Evolutionary conservation across 75 land plant genomes (phyloP), one percentile per base, ranked within the genome.

Genomic region (Adiantum capillusveneris): DNA sequence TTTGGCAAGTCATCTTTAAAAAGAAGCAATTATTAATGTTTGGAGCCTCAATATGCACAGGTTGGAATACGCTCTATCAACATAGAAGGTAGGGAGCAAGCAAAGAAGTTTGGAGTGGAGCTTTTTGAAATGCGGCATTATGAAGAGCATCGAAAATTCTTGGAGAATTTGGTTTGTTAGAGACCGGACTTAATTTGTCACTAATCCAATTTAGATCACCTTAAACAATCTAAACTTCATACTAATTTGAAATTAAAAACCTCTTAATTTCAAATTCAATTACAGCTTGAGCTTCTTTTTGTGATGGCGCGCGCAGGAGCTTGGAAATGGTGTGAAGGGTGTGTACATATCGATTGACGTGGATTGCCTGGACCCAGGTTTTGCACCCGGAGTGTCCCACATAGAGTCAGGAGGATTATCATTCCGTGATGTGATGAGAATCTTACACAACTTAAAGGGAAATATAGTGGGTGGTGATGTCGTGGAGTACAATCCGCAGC

Each of bases 371-470:
- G 99, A 95, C 59, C 96, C 99, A 19, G 99, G 97, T 27, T 95
- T 90, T 80, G 96, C 99, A 29, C 96, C 99, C 28, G 99, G 97
- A 0, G 99, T 95, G 6, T 95, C 99, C 7, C 99, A 95, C 57
- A 79, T 90, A 21, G 99, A 95, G 60, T 97, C 99, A 1, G 96
- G 96, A 13, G 99, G 99, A 16, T 88, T 95, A 34, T 80, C 86
- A 2, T 95, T 95, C 57, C 79, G 92, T 11, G 99, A 95, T 63
- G 91, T 95, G 54, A 78, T 90, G 70, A 90, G 90, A 75, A 90
- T 84, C 13, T 64, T 86, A 45, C 88, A 90, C 59, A 95, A 86
- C 63, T 66, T 95, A 37, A 54, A 82, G 71, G 99, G 76, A 1
- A 79, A 86, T 58, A 79, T 95, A 55, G 92, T 95, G 7, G 96